Evolutionary conservation across 495 filamentous ascomycete species (phyloP).

Genomic region (Lasiosphaeriaceae sp.): DNA sequence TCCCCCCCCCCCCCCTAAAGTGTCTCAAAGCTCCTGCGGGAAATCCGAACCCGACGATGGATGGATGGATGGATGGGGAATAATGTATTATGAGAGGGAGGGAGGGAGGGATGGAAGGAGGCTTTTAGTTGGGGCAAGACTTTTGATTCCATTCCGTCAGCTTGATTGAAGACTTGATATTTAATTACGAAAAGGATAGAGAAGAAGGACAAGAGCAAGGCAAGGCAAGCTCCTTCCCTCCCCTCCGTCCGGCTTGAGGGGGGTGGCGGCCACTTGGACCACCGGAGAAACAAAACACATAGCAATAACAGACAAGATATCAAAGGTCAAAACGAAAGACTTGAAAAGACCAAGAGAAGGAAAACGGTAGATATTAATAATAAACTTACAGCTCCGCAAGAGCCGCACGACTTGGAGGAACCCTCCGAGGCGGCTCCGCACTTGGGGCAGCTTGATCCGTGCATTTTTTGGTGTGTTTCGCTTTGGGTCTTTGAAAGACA

Average conservation of each 20-base stretch:
- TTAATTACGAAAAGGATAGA: neutral
- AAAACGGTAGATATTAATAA: neutral
- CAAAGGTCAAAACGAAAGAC: too few relatives aligned
- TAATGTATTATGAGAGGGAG: neutral
- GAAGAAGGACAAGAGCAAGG: neutral
- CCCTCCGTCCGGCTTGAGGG: too few relatives aligned
- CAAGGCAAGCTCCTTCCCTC: too few relatives aligned
- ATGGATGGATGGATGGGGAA: neutral
- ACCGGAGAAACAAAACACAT: too few relatives aligned
- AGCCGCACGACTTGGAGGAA: constrained; percentile 40
- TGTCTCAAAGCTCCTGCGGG: too few relatives aligned
- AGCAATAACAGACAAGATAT: too few relatives aligned
- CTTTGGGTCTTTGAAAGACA: neutral
- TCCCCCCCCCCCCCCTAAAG: too few relatives aligned
- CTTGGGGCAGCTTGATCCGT: constrained; percentile 46
- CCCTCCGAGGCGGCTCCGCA: constrained; percentile 40
- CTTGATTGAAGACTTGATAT: too few relatives aligned
- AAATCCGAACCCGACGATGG: neutral
- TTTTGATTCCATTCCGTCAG: too few relatives aligned
- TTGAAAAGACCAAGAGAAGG: too few relatives aligned
- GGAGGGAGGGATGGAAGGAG: neutral
- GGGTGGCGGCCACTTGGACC: too few relatives aligned
- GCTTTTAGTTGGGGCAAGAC: constrained; percentile 2
- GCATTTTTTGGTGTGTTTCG: too few relatives aligned
- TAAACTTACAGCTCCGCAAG: constrained; percentile 46